Percentiles rank a stretch among this genome's conserved stretches.
Conservation (phyloP, 352 stramenopile genomes). For the Globisporangium radiosum region DNA sequence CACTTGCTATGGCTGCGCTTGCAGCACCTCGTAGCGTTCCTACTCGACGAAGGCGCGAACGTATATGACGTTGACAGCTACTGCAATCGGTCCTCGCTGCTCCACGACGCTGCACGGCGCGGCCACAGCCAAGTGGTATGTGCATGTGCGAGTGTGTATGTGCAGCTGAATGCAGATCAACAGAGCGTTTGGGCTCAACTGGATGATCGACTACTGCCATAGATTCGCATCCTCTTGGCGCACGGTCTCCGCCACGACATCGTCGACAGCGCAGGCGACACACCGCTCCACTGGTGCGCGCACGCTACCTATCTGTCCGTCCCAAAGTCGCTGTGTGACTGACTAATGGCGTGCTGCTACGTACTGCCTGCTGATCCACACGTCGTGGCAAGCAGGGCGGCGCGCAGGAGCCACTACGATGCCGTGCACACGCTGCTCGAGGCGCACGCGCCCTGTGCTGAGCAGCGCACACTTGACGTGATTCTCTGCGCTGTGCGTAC, state of each 20-base stretch:
- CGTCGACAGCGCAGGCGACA: constrained; percentile 45
- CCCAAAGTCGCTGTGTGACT: no score
- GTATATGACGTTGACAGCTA: constrained; percentile 40
- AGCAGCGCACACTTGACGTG: constrained; percentile 18
- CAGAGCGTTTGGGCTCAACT: no score
- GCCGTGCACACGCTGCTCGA: constrained; percentile 42
- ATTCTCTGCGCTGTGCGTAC: constrained; percentile 29
- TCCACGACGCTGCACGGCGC: constrained; percentile 56
- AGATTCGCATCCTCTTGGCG: constrained; percentile 47
- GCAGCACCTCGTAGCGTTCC: constrained; percentile 44
- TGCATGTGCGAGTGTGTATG: not conserved
- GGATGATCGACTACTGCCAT: not conserved
- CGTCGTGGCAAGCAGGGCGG: constrained; percentile 26
- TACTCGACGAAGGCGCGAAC: constrained; percentile 54
- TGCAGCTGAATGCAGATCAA: no score
- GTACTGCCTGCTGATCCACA: not conserved
- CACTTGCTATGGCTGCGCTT: not conserved
- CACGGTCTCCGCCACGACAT: constrained; percentile 33
- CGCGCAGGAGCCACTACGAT: constrained; percentile 53
- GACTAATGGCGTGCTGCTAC: no score
- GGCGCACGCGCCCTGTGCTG: constrained; percentile 22
- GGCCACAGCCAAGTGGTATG: constrained; percentile 47
- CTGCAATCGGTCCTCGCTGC: constrained; percentile 53
- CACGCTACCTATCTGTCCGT: no score
- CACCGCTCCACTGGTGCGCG: constrained; percentile 57